Conservation (phyloP, 2,329 filamentous ascomycete genomes). For the Penicillium sp. region DNA sequence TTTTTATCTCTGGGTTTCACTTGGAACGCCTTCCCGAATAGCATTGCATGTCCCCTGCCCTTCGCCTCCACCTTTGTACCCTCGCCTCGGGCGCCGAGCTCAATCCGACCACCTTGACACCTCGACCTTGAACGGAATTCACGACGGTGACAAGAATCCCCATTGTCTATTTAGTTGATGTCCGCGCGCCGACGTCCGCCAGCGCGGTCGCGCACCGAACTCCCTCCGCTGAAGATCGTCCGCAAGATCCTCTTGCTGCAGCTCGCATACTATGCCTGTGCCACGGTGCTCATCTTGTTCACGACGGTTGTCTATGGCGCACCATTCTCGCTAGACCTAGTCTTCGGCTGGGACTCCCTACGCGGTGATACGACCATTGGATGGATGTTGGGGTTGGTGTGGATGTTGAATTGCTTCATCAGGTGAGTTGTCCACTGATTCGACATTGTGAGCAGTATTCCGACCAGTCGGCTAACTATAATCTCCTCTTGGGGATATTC, state of each 20-base stretch:
- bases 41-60: conserved; percentile 6
- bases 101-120: background rate
- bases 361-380: conserved; percentile 68
- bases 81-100: conserved; percentile 13
- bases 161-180: conserved; percentile 32
- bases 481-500: background rate
- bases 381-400: conserved; percentile 68
- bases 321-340: conserved; percentile 57
- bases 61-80: background rate
- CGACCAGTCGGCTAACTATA: background rate
- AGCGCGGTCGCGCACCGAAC: conserved; percentile 65
- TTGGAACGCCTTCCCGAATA: background rate
- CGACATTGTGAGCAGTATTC: background rate
- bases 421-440: conserved; percentile 52
- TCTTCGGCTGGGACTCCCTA: conserved; percentile 64
- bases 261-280: conserved; percentile 62
- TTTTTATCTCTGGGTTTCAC: background rate
- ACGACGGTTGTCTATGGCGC: conserved; percentile 65
- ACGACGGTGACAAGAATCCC: background rate
- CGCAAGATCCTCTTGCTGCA: conserved; percentile 67
- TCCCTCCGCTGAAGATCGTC: conserved; percentile 66
- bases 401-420: conserved; percentile 65
- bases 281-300: conserved; percentile 64
- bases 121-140: background rate
- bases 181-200: conserved; percentile 58